Base-by-base conservation (phyloP, 2,329 filamentous ascomycete genomes). In the Penicillium frequentans region DNA sequence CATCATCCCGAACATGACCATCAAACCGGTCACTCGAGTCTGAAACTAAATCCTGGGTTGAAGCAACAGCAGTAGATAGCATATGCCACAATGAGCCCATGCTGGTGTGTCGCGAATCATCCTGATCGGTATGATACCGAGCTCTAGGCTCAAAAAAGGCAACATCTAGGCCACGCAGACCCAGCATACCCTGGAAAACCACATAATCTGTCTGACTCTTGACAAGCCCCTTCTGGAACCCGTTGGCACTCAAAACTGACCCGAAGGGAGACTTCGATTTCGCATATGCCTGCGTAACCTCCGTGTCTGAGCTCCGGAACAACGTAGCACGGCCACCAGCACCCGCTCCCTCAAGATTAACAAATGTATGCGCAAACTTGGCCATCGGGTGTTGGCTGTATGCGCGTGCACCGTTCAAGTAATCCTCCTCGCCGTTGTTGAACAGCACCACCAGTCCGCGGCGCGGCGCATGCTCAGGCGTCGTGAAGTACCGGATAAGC, bases 391-490 rank as follows among this genome's bases (percentile, higher is more conserved):
- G 91, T 64, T 91, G 86, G 27, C 90, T 87, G 69, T 96, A 97
- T 6, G 90, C 92, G 58, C 86, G 85, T 7, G 93, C 92, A 1
- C 95, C 95, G 63, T 96, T 90, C 11, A 98, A 79, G 35, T 87
- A 95, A 68, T 98, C 93, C 72, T 99, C 95, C 70, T 99, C 95
- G 35, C 90, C 93, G 69, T 98, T 97, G 80, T 99, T 99, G 70
- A 98, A 83, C 27, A 98, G 82, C 10, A 91, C 82, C 14, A 98
- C 85, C 44, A 99, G 83, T 2, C 93, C 93, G 64, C 88, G 86
- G 68, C 86, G 88, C 2, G 93, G 93, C 68, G 86, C 86, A 62
- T 90, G 86, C 27, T 82, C 86, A 0, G 84, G 77, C 2, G 83
- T 83, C 1, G 91, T 92, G 71, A 96, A 97, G 75, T 96, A 91